These are phyloP conservation scores for Rubroboletus pulcherrimus DNA, from an alignment of 768 basidiomycete genomes.

Conservation along the genomic window DNA sequence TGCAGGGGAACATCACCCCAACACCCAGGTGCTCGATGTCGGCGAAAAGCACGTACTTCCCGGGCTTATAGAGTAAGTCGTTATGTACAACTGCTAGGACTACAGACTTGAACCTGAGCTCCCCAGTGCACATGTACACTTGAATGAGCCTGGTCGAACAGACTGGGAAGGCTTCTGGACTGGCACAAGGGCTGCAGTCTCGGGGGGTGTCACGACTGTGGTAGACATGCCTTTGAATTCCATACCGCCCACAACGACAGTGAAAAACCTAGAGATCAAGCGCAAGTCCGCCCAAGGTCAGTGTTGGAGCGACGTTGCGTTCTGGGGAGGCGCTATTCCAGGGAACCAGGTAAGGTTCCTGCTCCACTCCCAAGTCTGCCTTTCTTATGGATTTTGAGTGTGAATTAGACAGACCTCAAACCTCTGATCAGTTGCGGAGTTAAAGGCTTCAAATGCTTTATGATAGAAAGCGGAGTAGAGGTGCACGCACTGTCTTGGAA, in stretches of 20 bases:
- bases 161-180: conserved; percentile 94
- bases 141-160: conserved; percentile 91
- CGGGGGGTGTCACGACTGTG: conserved; percentile 92
- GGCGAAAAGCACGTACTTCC: conserved; percentile 63
- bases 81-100: neutral
- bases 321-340: conserved; percentile 93
- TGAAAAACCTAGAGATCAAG: conserved; percentile 70
- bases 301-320: conserved; percentile 66
- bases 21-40: conserved; percentile 48
- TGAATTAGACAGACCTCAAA: conserved; percentile 58
- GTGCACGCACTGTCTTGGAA: conserved; percentile 37
- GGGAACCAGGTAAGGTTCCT: conserved; percentile 65
- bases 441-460: conserved; percentile 95
- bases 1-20: conserved; percentile 18
- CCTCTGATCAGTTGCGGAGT: conserved; percentile 79
- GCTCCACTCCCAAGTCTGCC: neutral
- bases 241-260: conserved; percentile 91
- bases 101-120: neutral
- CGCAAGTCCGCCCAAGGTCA: conserved; percentile 65
- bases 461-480: conserved; percentile 94
- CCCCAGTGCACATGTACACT: conserved; percentile 80
- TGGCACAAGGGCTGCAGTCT: conserved; percentile 85
- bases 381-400: neutral
- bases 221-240: conserved; percentile 99
- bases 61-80: conserved; percentile 72